Conservation (phyloP, 2,329 filamentous ascomycete species). For the Aschersonia sp. region DNA sequence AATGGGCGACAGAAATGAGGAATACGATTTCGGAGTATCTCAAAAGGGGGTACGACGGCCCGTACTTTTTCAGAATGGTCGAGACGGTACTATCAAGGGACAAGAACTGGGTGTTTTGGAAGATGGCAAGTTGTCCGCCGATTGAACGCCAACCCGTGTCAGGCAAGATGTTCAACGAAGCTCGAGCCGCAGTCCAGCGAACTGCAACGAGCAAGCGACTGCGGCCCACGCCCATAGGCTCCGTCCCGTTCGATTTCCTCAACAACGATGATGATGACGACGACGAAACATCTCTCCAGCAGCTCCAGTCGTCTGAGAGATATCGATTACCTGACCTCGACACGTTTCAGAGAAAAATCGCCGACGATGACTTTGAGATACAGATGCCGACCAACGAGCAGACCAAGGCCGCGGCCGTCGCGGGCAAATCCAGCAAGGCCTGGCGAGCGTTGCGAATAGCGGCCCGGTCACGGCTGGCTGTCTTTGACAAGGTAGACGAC, state of each 20-base stretch:
- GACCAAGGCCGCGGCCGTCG: conserved; percentile 39
- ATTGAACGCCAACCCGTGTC: conserved; percentile 67
- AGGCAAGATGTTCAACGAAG: conserved; percentile 51
- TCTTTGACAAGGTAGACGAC: conserved; percentile 80
- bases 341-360: conserved; percentile 58
- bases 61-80: conserved; percentile 92
- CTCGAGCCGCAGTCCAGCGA: conserved; percentile 50
- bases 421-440: conserved; percentile 71
- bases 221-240: conserved; percentile 53
- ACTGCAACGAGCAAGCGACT: conserved; percentile 58
- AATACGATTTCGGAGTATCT: conserved; percentile 70
- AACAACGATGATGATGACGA: conserved; percentile 24
- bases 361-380: conserved; percentile 71
- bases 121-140: conserved; percentile 79
- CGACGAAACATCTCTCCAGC: conserved; percentile 41
- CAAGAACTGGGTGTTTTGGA: conserved; percentile 99
- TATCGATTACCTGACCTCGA: conserved; percentile 56
- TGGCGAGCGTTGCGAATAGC: conserved; percentile 83
- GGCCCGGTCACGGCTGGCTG: conserved; percentile 54
- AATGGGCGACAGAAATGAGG: conserved; percentile 74
- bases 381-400: conserved; percentile 59
- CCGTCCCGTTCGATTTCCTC: conserved; percentile 67
- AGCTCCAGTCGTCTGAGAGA: conserved; percentile 50
- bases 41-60: conserved; percentile 65
- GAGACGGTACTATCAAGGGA: conserved; percentile 90